Percentiles rank a stretch among this genome's conserved stretches.
Evolutionary conservation across 805 yeast species (phyloP).

Genomic region (Blastobotrys attinorum): DNA sequence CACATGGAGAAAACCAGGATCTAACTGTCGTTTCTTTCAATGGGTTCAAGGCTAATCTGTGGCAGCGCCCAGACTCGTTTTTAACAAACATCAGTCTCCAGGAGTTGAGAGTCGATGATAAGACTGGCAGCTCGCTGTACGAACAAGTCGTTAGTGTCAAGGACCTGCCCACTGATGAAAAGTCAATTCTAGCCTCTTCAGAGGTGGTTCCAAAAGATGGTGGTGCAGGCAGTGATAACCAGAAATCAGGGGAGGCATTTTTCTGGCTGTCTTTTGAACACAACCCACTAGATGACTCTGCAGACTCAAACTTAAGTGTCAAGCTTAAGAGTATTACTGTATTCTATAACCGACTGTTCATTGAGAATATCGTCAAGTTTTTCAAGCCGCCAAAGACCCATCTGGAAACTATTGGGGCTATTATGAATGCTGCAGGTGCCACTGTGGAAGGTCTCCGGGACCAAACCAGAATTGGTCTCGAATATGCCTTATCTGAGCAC

Average conservation of each 20-base stretch:
- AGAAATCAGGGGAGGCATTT: slow-evolving; percentile 41
- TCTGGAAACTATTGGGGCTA: slow-evolving; percentile 79
- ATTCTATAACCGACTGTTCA: slow-evolving; percentile 76
- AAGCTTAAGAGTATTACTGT: slow-evolving; percentile 82
- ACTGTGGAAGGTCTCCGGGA: slow-evolving; percentile 85
- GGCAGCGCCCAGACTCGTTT: slow-evolving; percentile 74
- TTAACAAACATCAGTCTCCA: slow-evolving; percentile 63
- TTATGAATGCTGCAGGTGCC: slow-evolving; percentile 90
- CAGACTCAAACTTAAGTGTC: slow-evolving; percentile 70
- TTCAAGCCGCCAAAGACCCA: slow-evolving; percentile 85
- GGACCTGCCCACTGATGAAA: slow-evolving; percentile 20
- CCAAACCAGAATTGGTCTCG: slow-evolving; percentile 86
- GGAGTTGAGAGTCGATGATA: slow-evolving; percentile 82
- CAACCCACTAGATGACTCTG: slow-evolving; percentile 76
- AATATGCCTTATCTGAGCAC: slow-evolving; percentile 91
- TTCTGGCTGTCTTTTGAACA: slow-evolving; percentile 76
- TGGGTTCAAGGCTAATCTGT: slow-evolving; percentile 66
- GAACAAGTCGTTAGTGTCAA: slow-evolving; percentile 76
- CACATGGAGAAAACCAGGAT: slow-evolving; percentile 32
- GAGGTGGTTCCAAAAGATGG: too few relatives aligned
- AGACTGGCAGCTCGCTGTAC: slow-evolving; percentile 69
- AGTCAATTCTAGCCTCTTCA: too few relatives aligned
- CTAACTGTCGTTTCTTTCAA: slow-evolving; percentile 77
- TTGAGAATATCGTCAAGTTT: slow-evolving; percentile 66
- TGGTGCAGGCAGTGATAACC: slow-evolving; percentile 8